Conservation (phyloP, 78 protist genomes). For the Isochrysis galbana region DNA sequence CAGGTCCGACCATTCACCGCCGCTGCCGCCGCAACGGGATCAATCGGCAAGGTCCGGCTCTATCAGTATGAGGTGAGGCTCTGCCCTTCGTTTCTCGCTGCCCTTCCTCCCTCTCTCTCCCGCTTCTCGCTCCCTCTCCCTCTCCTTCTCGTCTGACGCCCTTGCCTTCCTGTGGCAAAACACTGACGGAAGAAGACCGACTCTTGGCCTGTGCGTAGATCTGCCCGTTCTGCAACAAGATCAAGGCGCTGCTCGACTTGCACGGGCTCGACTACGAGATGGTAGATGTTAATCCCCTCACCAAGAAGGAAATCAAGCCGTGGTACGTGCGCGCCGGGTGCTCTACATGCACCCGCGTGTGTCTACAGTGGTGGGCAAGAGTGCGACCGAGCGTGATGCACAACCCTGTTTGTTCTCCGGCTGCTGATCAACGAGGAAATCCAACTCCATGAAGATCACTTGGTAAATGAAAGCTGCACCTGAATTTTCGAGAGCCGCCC, state of each 20-base stretch:
- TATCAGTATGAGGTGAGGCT: background rate
- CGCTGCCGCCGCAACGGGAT: background rate
- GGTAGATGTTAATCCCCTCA: background rate
- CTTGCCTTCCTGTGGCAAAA: too few species aligned
- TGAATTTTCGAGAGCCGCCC: too few species aligned
- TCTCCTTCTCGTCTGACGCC: background rate
- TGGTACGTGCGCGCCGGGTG: background rate
- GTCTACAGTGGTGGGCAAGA: too few species aligned
- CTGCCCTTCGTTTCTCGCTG: background rate
- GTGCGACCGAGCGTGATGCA: too few species aligned
- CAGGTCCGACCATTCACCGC: background rate
- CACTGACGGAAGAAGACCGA: too few species aligned
- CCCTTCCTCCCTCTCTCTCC: background rate
- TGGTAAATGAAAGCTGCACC: too few species aligned
- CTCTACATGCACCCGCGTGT: too few species aligned
- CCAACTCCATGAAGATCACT: too few species aligned
- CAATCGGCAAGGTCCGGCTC: background rate
- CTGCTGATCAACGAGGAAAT: too few species aligned
- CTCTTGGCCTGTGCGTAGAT: background rate
- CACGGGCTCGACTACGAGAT: background rate
- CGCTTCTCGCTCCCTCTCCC: background rate
- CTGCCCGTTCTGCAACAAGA: slow-evolving; percentile 28
- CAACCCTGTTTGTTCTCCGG: too few species aligned
- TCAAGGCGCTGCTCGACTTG: background rate
- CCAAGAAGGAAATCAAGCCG: background rate